phyloP scores from a whole-genome alignment of 225 moss, liverwort and hornwort genomes.

The Polytrichum formosum region DNA sequence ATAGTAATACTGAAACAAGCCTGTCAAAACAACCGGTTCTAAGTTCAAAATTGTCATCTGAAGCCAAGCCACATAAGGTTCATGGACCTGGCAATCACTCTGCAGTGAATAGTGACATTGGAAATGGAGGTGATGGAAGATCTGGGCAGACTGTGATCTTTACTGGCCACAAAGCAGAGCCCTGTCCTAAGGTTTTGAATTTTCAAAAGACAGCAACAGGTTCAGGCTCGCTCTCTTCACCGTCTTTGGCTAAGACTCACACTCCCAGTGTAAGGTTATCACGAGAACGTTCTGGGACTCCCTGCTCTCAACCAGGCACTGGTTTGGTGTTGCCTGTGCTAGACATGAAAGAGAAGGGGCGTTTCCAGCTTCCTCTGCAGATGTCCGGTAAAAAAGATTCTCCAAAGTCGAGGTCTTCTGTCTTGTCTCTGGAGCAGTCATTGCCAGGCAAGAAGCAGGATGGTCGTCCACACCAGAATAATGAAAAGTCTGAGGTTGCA shows the following conservation, averaged over 20 bases:
- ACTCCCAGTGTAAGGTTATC: neutral
- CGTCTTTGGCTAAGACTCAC: conserved; percentile 19
- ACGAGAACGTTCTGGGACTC: neutral
- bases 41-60: neutral
- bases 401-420: neutral
- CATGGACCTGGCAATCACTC: conserved; percentile 7
- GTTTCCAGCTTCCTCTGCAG: neutral
- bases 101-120: conserved; percentile 2
- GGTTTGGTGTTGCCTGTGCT: neutral
- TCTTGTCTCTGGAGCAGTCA: neutral
- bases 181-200: neutral
- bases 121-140: conserved; percentile 10
- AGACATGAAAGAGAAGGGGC: conserved; percentile 5
- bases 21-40: neutral
- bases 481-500: conserved; percentile 5
- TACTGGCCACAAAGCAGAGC: conserved; percentile 18
- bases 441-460: conserved; percentile 11
- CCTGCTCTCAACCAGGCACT: conserved; percentile 7
- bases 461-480: neutral
- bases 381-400: neutral
- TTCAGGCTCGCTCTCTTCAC: conserved; percentile 7
- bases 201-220: conserved; percentile 9
- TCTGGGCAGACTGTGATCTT: conserved; percentile 21
- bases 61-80: neutral
- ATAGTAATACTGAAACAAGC: neutral